A percentile compares a stretch with the other conserved stretches of the same genome.
Conservation (phyloP, 1,284 basidiomycete species). For the Nidula niveotomentosa region DNA sequence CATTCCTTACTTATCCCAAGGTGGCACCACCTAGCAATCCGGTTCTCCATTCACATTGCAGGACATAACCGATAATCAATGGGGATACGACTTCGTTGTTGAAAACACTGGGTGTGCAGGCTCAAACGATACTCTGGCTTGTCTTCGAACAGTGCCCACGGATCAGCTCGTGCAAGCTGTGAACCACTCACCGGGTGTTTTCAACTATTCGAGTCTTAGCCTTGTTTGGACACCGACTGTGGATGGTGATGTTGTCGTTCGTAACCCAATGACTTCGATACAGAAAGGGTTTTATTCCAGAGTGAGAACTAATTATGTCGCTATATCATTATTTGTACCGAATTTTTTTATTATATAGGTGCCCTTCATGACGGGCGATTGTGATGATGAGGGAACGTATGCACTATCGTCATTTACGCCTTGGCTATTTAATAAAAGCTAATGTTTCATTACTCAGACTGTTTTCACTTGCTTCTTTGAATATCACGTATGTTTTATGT, state of each 20-base stretch:
- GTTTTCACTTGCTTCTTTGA: constrained; percentile 13
- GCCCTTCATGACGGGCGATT: constrained; percentile 20
- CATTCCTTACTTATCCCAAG: constrained; percentile 3
- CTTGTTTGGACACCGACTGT: constrained; percentile 15
- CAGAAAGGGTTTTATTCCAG: constrained; percentile 12
- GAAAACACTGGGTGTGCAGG: constrained; percentile 11
- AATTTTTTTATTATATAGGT: constrained; percentile 13
- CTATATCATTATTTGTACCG: neutral
- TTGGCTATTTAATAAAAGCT: neutral
- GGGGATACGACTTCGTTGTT: constrained; percentile 18
- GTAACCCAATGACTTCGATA: constrained; percentile 27
- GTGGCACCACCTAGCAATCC: constrained; percentile 18
- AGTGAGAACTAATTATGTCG: constrained; percentile 10
- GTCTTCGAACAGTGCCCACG: constrained; percentile 16
- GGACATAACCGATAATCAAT: constrained; percentile 12
- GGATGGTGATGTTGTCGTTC: constrained; percentile 13
- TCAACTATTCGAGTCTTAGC: constrained; percentile 11
- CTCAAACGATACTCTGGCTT: constrained; percentile 14
- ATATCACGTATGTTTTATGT: constrained; percentile 16
- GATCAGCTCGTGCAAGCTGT: constrained; percentile 13
- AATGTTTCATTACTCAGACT: constrained; percentile 6
- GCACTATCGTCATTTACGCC: constrained; percentile 7
- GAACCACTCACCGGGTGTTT: constrained; percentile 13
- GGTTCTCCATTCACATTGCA: constrained; percentile 12
- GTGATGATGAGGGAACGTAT: constrained; percentile 29